phyloP scores from a whole-genome alignment of 75 land plant genomes.

The Picea glauca region DNA sequence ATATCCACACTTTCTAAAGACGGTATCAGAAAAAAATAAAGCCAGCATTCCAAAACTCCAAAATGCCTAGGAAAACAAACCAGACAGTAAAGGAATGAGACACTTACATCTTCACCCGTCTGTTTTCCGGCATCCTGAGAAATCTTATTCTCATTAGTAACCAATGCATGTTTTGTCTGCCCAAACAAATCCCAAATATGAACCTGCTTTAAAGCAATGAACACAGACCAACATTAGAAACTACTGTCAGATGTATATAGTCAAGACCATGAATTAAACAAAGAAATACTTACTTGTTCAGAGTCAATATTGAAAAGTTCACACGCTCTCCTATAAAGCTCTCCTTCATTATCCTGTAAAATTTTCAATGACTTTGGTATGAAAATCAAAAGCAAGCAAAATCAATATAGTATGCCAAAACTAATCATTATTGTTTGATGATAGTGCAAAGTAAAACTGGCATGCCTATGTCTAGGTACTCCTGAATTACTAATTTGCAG shows the following conservation, averaged over 20 bases:
- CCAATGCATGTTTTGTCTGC: constrained; percentile 33
- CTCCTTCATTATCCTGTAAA: constrained; percentile 60
- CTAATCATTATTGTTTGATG: not conserved
- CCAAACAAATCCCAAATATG: constrained; percentile 78
- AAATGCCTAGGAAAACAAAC: not conserved
- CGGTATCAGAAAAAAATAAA: not conserved
- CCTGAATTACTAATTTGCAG: not conserved
- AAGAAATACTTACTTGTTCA: constrained; percentile 31
- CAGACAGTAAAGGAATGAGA: not conserved
- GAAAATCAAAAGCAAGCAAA: not conserved
- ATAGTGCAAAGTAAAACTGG: not conserved
- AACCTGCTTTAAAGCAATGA: constrained; percentile 31
- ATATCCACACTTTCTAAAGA: not conserved
- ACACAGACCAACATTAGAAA: not conserved
- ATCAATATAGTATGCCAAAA: not conserved
- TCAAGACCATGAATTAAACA: not conserved
- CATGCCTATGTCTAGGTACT: not conserved
- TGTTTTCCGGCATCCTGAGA: constrained; percentile 31
- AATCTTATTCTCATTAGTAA: constrained; percentile 33
- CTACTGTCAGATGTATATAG: not conserved
- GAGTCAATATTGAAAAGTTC: constrained; percentile 54
- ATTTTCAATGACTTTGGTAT: not conserved
- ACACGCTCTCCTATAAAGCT: constrained; percentile 58
- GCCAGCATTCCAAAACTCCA: not conserved
- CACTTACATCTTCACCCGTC: constrained; percentile 58